phyloP scores from a whole-genome alignment of 1,139 yeast species.

The Suhomyces ambrosiae region DNA sequence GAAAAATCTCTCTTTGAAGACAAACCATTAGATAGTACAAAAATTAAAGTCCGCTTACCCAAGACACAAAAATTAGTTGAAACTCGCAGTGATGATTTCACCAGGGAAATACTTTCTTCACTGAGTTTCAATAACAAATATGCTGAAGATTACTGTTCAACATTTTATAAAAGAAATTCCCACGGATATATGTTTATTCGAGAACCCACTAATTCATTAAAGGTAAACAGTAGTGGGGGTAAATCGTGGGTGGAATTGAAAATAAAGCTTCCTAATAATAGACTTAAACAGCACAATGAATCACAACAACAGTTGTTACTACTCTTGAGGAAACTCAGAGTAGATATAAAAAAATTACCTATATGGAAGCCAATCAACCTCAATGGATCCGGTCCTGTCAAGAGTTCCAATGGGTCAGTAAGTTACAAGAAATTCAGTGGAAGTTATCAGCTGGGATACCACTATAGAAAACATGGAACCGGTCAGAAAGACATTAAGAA shows the following conservation, averaged over 20 bases:
- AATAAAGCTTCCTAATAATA: slow-evolving; percentile 22
- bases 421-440: slow-evolving; percentile 9
- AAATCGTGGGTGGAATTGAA: slow-evolving; percentile 35
- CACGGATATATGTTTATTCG: slow-evolving; percentile 43
- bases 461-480: slow-evolving; percentile 8
- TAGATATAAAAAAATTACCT: slow-evolving; percentile 31
- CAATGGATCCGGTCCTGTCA: slow-evolving; percentile 15
- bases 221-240: slow-evolving; percentile 30
- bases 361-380: slow-evolving; percentile 33
- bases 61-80: not conserved
- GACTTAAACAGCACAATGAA: slow-evolving; percentile 1
- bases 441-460: slow-evolving; percentile 11
- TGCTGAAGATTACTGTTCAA: slow-evolving; percentile 32
- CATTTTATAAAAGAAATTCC: slow-evolving; percentile 38
- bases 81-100: slow-evolving; percentile 6
- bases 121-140: slow-evolving; percentile 16
- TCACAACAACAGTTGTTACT: slow-evolving; percentile 1
- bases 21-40: slow-evolving; percentile 1
- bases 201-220: slow-evolving; percentile 34
- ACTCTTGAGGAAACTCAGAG: slow-evolving; percentile 24
- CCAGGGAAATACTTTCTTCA: slow-evolving; percentile 8
- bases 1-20: not conserved
- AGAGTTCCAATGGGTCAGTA: slow-evolving; percentile 6
- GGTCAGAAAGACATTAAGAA: slow-evolving; percentile 8
- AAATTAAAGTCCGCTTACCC: slow-evolving; percentile 10